Conservation (phyloP, 2,329 filamentous ascomycete species). For the Diaporthe citriasiana region DNA sequence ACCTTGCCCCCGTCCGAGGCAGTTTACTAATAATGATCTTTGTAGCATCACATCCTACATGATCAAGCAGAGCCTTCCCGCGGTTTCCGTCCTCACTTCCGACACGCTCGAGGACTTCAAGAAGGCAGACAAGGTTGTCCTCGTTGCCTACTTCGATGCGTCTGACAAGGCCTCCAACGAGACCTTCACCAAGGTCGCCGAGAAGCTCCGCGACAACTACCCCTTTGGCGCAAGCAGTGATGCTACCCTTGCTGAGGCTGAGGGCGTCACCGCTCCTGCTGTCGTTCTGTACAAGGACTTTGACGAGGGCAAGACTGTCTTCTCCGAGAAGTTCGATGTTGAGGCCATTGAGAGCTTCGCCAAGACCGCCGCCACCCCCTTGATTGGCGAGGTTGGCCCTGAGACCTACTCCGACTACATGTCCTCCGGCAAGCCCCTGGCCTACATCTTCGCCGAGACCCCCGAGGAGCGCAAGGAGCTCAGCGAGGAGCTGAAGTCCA, state of each 20-base stretch:
- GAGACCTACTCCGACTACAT: slow-evolving; percentile 98
- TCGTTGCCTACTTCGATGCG: slow-evolving; percentile 88
- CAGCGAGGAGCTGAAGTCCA: slow-evolving; percentile 81
- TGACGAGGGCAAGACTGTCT: slow-evolving; percentile 93
- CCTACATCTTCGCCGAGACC: slow-evolving; percentile 97
- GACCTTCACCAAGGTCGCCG: slow-evolving; percentile 81
- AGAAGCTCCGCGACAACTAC: slow-evolving; percentile 88
- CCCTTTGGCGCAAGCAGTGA: slow-evolving; percentile 93
- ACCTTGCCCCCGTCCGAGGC: not conserved
- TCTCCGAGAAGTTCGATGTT: slow-evolving; percentile 83
- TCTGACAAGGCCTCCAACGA: slow-evolving; percentile 89
- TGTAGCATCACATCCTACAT: slow-evolving; percentile 84
- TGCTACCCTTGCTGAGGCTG: slow-evolving; percentile 85
- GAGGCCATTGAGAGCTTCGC: slow-evolving; percentile 87
- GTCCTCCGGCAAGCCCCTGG: slow-evolving; percentile 89
- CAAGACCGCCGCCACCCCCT: slow-evolving; percentile 86
- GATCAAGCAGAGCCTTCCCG: slow-evolving; percentile 96
- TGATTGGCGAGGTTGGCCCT: slow-evolving; percentile 95
- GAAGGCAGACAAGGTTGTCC: slow-evolving; percentile 95
- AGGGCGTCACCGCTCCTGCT: slow-evolving; percentile 88
- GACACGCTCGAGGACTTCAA: slow-evolving; percentile 96
- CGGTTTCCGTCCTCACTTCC: slow-evolving; percentile 85
- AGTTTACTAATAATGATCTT: slow-evolving; percentile 18
- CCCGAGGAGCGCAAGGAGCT: slow-evolving; percentile 88
- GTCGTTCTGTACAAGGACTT: slow-evolving; percentile 98